These are phyloP conservation scores for Huntiella moniliformis DNA, from an alignment of 2,329 filamentous ascomycete species.

Conservation along the genomic window DNA sequence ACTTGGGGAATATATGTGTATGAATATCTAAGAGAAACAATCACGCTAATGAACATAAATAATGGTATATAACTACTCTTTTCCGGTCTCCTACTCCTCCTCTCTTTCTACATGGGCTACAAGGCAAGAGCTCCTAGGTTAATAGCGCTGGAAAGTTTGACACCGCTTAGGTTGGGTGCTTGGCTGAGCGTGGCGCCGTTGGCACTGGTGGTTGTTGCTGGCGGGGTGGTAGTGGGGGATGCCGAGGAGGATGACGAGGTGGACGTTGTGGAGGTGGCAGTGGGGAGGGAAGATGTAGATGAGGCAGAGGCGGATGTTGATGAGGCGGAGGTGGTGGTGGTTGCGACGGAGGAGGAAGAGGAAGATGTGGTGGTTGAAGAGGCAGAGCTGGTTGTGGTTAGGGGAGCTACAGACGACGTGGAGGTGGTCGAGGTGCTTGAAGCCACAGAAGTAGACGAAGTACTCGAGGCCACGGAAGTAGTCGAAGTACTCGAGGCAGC, in stretches of 20 bases:
- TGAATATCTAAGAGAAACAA: neutral
- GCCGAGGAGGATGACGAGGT: slow-evolving; percentile 6
- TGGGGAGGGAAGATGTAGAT: slow-evolving; percentile 2
- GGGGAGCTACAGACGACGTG: slow-evolving; percentile 8
- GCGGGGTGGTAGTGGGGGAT: slow-evolving; percentile 12
- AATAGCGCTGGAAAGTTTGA: slow-evolving; percentile 25
- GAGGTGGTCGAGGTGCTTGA: slow-evolving; percentile 8
- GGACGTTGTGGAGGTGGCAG: slow-evolving; percentile 2
- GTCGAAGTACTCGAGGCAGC: slow-evolving; percentile 1
- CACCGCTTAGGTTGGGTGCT: slow-evolving; percentile 22
- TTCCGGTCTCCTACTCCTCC: too few relatives aligned
- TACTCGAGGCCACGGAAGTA: slow-evolving; percentile 10
- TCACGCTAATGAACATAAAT: neutral
- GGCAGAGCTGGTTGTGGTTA: slow-evolving; percentile 4
- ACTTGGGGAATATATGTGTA: neutral
- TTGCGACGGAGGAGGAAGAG: neutral
- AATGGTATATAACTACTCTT: neutral
- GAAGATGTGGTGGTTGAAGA: slow-evolving; percentile 10
- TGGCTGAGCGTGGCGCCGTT: slow-evolving; percentile 13
- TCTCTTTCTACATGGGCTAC: neutral
- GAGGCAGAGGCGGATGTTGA: slow-evolving; percentile 11
- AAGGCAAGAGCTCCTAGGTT: slow-evolving; percentile 25
- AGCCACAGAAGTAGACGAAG: neutral
- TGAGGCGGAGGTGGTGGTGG: slow-evolving; percentile 4
- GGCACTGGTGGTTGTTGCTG: slow-evolving; percentile 16